Base-by-base conservation (phyloP, 495 filamentous ascomycete species). In the Penicillium silybi region DNA sequence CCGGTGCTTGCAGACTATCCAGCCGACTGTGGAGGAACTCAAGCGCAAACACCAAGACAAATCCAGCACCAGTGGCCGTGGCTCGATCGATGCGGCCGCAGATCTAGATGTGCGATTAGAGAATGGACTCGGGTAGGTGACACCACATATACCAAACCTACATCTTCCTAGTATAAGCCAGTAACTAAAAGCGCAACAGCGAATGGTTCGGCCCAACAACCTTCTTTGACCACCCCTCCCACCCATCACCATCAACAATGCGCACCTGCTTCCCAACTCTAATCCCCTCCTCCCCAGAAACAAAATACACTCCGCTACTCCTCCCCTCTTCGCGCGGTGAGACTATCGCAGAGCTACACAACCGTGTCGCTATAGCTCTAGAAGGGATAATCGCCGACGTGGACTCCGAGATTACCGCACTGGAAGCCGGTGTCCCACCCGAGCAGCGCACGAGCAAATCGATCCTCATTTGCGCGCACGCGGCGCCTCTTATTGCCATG, bases 401-500 rank as follows among this genome's bases (percentile, higher is more conserved):
- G 26, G 93, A 98, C 62, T 56, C 62, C 4, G 77, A 85, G 43
- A 71, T 80, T 26, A 45, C 62, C 2, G 62, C 48, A 0, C 15
- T 67, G 1, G 72, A 75, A 44, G 58, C 65, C 4, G 20, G 53
- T 7, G 39, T 60, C 1, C 43, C 65, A 9, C 37, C 45, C 1
- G 58, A 64, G 6, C 48, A 58, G 39, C 55, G 61, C 4, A 66
- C 65, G 1, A 70, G 66, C 43, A 86, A 82, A 43, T 74, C 89
- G 0, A 73, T 97, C 15, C 55, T 96, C 19, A 79, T 98, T 13
- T 95, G 88, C 66, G 85, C 89, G n/a, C 93, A 98, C 73, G 93
- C 92, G 0, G 93, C 93, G 18, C 79, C 83, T 13, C 75, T 96
- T 59, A 95, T 98, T 61, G 86, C 87, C 6, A 84, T 90, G 48